Evolutionary conservation across 2,329 filamentous ascomycete species (phyloP).

Genomic region (Colletotrichum spaethianum): DNA sequence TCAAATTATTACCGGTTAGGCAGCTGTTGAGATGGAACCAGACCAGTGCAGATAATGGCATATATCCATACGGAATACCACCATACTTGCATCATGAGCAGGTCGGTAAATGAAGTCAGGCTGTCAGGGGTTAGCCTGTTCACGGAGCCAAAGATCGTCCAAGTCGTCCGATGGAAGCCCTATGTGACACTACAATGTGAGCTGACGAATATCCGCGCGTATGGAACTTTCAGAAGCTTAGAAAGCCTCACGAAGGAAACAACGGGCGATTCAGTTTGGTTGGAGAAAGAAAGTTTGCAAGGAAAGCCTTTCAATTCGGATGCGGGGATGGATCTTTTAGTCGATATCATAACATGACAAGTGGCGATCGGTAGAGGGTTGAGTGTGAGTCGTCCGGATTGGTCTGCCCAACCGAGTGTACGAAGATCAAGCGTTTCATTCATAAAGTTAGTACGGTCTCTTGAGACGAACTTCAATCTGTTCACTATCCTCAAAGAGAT

Average conservation of each 20-base stretch:
- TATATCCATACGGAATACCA: background rate
- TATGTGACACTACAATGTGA: no score
- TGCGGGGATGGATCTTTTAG: background rate
- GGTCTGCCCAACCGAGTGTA: background rate
- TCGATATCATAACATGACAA: background rate
- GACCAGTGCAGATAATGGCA: slow-evolving; percentile 11
- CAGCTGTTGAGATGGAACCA: background rate
- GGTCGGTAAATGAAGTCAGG: background rate
- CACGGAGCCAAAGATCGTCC: background rate
- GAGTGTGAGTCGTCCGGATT: background rate
- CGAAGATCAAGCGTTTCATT: slow-evolving; percentile 20
- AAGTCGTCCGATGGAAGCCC: background rate
- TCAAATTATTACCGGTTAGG: background rate
- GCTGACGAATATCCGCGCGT: no score
- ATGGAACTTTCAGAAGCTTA: no score
- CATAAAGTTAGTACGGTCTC: slow-evolving; percentile 20
- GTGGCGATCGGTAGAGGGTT: background rate
- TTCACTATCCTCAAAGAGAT: slow-evolving; percentile 3
- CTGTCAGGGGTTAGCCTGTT: background rate
- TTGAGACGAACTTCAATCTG: slow-evolving; percentile 8
- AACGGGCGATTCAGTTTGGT: background rate
- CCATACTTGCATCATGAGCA: background rate
- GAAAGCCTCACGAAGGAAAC: no score
- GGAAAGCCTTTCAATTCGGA: no score
- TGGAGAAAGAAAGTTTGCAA: background rate